A percentile compares a stretch with the other conserved stretches of the same genome.
Evolutionary conservation across 148 eudicot species (phyloP).

Genomic region (Amaranthus hypochondriacus): DNA sequence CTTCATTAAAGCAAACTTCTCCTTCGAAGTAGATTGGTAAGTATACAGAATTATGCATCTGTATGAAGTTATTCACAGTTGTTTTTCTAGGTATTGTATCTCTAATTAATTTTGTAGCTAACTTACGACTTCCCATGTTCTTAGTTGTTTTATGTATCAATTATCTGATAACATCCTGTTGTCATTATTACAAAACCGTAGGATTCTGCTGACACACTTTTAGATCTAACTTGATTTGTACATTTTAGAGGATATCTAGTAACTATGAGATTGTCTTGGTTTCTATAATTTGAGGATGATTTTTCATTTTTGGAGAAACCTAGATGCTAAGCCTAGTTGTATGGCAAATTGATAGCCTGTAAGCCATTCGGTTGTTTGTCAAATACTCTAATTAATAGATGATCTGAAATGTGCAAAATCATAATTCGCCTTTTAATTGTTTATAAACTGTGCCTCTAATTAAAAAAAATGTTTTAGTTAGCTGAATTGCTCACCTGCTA

Average conservation of each 20-base stretch:
- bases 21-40: slow-evolving; percentile 54
- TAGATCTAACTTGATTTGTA: neutral
- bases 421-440: neutral
- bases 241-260: neutral
- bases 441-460: neutral
- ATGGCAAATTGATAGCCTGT: neutral
- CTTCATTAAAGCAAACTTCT: slow-evolving; percentile 77
- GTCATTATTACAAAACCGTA: neutral
- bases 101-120: slow-evolving; percentile 1
- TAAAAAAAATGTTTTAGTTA: neutral
- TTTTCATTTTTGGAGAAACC: neutral
- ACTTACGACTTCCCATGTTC: neutral
- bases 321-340: neutral
- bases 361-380: neutral
- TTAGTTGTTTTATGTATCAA: neutral
- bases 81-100: neutral
- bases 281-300: neutral
- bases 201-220: neutral
- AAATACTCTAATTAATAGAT: neutral
- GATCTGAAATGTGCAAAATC: neutral
- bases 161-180: neutral
- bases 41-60: slow-evolving; percentile 4
- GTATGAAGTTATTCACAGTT: neutral
- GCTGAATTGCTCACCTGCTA: neutral
- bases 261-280: neutral